Base-by-base conservation (phyloP, 192 early-diverging fungal species). In the Kappamyces sp. region DNA sequence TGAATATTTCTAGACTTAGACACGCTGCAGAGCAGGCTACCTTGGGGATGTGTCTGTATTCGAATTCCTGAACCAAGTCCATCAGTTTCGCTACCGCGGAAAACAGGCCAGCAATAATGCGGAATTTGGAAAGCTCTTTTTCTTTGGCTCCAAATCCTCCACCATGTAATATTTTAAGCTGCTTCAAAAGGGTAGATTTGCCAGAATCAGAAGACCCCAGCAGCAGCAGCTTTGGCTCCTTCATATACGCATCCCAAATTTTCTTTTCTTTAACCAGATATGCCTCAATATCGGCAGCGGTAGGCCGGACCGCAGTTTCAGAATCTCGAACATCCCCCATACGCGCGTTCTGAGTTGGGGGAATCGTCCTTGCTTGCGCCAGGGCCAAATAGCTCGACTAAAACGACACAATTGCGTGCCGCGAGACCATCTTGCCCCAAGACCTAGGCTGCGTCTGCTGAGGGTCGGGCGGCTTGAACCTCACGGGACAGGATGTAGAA, bases 111-210 rank as follows among this genome's bases (percentile, higher is more conserved):
- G 12, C 23, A 12, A 46, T 23, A 23, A 23, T 23, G 23, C 23
- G 23, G 23, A 23, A 23, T 23, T 23, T 23, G 23, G 23, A 23
- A 23, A 23, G 23, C 10, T 12, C 12, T 0, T 63, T 51, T 33
- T 78, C 76, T 13, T 48, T 55, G 46, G 63, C 49, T 6, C 64
- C 36, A 50, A 76, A 75, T 5, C 73, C 73, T 33, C 47, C 58
- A 10, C 69, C 69, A 51, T 75, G 69, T n/a, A 78, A 23, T 40
- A 78, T 73, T 36, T 70, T 69, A 34, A 78, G 54, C 49, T 75
- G 73, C 67, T 78, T 78, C 40, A 78, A 49, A 2, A 78, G 62
- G 2, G 76, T 78, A 2, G 76, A 65, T 60, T 78, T 78, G 49
- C 76, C 76, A 5, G 66, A 66, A 52, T 78, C 76, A 1, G 65